A percentile compares a stretch with the other conserved stretches of the same genome.
These are phyloP conservation scores for Rhexocercosporidium sp. DNA, from an alignment of 2,329 filamentous ascomycete species.

Conservation along the genomic window DNA sequence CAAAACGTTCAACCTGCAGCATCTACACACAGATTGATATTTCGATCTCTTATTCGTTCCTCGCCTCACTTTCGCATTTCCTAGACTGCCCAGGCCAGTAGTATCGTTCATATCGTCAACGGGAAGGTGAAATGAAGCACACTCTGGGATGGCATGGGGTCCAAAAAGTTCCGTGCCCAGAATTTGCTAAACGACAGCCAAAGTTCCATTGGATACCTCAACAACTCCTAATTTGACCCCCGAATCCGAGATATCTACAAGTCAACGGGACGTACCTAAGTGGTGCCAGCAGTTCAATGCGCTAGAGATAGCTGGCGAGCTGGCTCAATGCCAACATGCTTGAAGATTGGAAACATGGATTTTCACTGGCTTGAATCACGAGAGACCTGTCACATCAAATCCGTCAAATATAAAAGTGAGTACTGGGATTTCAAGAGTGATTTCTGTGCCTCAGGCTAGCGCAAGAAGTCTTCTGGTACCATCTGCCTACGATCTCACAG, in stretches of 20 bases:
- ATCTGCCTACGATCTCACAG: not conserved
- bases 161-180: not conserved
- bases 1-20: constrained; percentile 14
- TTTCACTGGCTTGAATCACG: constrained; percentile 11
- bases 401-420: not conserved
- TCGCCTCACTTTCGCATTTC: constrained; percentile 7
- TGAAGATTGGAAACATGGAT: not conserved
- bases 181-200: not conserved
- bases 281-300: constrained; percentile 24
- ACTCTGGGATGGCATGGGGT: not conserved
- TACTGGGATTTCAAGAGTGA: not conserved
- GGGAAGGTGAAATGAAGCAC: constrained; percentile 2
- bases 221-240: constrained; percentile 7
- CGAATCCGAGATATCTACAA: constrained; percentile 1
- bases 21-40: not conserved
- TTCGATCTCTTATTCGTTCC: not conserved
- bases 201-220: constrained; percentile 1
- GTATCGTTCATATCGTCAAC: not conserved
- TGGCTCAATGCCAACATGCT: not conserved
- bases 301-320: constrained; percentile 4
- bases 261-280: constrained; percentile 4
- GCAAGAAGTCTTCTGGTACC: not conserved
- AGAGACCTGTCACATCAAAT: constrained; percentile 1
- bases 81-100: not conserved
- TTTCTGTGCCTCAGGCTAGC: constrained; percentile 9